Conservation (phyloP, 345 rosid genomes). For the Eucalyptus erythrocorys region DNA sequence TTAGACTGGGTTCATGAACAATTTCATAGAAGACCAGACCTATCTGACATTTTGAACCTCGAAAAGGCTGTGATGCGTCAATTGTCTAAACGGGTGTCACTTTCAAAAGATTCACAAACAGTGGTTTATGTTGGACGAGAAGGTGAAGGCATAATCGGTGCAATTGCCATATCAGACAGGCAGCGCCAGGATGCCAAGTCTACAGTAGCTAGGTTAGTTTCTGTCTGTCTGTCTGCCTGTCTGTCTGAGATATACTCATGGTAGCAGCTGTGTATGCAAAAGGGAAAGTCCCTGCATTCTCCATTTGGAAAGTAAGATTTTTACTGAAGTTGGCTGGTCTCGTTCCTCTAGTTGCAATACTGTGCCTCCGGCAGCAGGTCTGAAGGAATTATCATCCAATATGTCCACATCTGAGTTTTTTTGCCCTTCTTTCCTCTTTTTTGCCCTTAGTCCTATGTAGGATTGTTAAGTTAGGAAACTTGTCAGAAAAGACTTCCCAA, state of each 20-base stretch:
- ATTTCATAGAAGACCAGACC: constrained; percentile 37
- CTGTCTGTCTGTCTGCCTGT: background rate
- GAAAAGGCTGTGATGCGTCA: constrained; percentile 27
- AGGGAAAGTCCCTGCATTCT: background rate
- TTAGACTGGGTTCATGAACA: constrained; percentile 72
- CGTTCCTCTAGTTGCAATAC: background rate
- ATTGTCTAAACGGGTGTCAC: constrained; percentile 16
- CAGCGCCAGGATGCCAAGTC: constrained; percentile 74
- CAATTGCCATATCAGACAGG: constrained; percentile 68
- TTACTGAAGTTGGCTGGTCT: background rate
- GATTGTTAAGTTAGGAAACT: background rate
- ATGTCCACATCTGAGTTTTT: background rate
- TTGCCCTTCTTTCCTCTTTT: background rate
- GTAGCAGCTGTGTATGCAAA: background rate
- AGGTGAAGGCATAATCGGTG: constrained; percentile 87
- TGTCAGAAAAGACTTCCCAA: background rate
- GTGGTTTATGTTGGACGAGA: constrained; percentile 81
- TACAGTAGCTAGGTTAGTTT: constrained; percentile 57
- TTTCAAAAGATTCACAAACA: constrained; percentile 64
- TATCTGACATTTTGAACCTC: constrained; percentile 30
- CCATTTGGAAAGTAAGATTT: background rate
- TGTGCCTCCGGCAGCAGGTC: background rate
- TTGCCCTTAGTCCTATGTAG: background rate
- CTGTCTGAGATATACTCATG: background rate
- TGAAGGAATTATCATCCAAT: background rate